A percentile compares a stretch with the other conserved stretches of the same genome.
These are phyloP conservation scores for Citrullus colocynthis DNA, from an alignment of 306 rosid genomes.

Conservation along the genomic window DNA sequence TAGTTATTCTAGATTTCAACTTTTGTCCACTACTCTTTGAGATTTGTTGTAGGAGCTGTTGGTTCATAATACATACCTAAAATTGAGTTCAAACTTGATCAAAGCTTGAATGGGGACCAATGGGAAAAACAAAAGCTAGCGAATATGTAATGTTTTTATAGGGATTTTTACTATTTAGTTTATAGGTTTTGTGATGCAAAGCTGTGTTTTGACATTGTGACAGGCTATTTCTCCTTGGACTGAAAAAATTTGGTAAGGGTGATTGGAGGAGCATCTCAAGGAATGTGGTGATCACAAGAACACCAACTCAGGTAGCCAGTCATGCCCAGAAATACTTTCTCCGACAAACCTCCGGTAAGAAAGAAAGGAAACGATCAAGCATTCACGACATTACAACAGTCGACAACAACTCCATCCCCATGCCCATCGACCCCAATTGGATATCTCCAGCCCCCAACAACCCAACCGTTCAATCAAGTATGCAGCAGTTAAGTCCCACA, in stretches of 20 bases:
- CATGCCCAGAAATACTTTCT: conserved; percentile 91
- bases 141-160: neutral
- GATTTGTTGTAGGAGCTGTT: neutral
- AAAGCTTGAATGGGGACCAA: neutral
- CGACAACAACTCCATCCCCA: conserved; percentile 23
- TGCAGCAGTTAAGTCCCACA: conserved; percentile 17
- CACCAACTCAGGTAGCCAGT: conserved; percentile 94
- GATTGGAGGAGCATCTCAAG: conserved; percentile 98
- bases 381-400: conserved; percentile 84
- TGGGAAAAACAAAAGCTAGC: neutral
- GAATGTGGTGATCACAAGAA: conserved; percentile 70
- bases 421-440: conserved; percentile 40
- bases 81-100: neutral
- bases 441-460: conserved; percentile 26
- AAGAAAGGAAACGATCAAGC: conserved; percentile 87
- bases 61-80: neutral
- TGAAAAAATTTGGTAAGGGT: conserved; percentile 62
- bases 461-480: conserved; percentile 9
- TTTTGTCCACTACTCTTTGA: neutral
- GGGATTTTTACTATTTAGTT: neutral
- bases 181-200: neutral
- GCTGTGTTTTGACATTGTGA: neutral
- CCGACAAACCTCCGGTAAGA: conserved; percentile 55
- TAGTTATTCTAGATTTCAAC: neutral
- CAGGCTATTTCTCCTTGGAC: conserved; percentile 69